These are phyloP conservation scores for Arthrobotrys conoides DNA, from an alignment of 2,329 filamentous ascomycete genomes.

Conservation along the genomic window DNA sequence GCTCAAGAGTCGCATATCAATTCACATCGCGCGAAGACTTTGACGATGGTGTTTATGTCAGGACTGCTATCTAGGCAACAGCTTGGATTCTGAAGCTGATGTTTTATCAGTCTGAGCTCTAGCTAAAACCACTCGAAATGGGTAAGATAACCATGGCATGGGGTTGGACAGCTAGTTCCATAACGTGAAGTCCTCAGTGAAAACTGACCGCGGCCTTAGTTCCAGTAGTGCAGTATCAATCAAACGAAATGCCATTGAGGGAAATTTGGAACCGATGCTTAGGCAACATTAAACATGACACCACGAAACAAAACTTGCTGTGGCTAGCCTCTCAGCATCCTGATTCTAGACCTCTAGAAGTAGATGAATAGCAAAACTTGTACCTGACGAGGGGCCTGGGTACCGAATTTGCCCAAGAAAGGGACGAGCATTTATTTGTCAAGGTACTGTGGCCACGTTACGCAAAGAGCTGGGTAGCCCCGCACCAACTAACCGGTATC, in stretches of 20 bases:
- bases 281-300: slow-evolving; percentile 23
- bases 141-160: slow-evolving; percentile 11
- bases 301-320: slow-evolving; percentile 1
- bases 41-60: neutral
- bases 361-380: neutral
- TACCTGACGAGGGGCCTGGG: slow-evolving; percentile 4
- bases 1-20: neutral
- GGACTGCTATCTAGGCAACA: slow-evolving; percentile 34
- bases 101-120: slow-evolving; percentile 27
- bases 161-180: slow-evolving; percentile 14
- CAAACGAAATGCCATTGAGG: slow-evolving; percentile 8
- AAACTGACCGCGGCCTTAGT: neutral
- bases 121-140: slow-evolving; percentile 15
- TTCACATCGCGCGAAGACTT: neutral
- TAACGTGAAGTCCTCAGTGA: slow-evolving; percentile 27
- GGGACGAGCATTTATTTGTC: slow-evolving; percentile 35
- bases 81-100: neutral
- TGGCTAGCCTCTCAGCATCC: neutral
- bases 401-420: slow-evolving; percentile 5
- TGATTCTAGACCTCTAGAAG: slow-evolving; percentile 22
- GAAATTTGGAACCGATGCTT: neutral
- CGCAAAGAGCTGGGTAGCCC: slow-evolving; percentile 34
- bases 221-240: slow-evolving; percentile 14
- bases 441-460: slow-evolving; percentile 46
- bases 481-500: slow-evolving; percentile 47